Base-by-base conservation (phyloP, 2,329 filamentous ascomycete genomes). In the Alternaria postmessia region DNA sequence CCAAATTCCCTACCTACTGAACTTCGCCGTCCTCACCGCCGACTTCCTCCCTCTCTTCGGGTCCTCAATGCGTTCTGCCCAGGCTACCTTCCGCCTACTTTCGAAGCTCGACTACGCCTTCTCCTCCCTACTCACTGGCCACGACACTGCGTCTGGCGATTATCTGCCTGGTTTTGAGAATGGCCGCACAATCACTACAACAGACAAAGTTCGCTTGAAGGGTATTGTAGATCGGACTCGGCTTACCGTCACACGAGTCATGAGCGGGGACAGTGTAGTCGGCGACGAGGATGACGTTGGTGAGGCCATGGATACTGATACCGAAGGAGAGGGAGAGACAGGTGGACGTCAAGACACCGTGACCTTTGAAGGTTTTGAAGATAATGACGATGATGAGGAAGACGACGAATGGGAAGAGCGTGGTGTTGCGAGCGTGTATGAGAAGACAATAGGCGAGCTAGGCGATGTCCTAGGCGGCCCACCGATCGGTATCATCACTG, bases 201-300 rank as follows among this genome's bases (percentile, higher is more conserved):
- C 91, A 0, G 93, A 97, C 76, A 96, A 95, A 84, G 93, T 98
- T 7, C 87, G 94, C 41, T 90, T 94, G 65, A 90, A 91, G 73
- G 92, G 91, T 71, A 81, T 96, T 30, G 91, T 93, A 0, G 91
- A 96, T 73, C 86, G 89, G 65, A 91, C 91, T 16, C 85, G 94
- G 26, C 80, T 93, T 7, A 78, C 87, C 5, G 87, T 94, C 58
- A 87, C 93, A 1, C 88, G 91, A 60, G 85, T 88, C 16, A 85
- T 93, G 82, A 86, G 84, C 61, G 82, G 81, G 54, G 85, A 85
- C 58, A 77, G 82, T 32, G 81, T 81, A 2, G 78, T 78, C 3
- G 78, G 79, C 3, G 71, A 75, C 7, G 72, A 66, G 1, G 71
- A 72, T n/a, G 67, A 70, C 14, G 48, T 34, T 3, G 69, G 61